Conservation (phyloP, 176 grass and related monocot species). For the Zoysia japonica region DNA sequence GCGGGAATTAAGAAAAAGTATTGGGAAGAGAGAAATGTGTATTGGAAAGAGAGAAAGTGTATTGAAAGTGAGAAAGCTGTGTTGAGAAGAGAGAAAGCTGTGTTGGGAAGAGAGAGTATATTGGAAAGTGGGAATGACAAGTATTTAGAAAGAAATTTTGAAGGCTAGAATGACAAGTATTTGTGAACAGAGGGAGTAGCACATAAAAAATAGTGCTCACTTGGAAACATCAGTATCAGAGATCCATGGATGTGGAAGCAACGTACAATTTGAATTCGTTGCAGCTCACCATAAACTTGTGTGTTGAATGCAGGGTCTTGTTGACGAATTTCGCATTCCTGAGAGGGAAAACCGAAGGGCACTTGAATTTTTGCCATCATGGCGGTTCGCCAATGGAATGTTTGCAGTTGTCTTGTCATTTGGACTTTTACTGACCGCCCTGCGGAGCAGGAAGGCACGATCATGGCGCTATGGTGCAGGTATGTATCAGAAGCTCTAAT, state of each 20-base stretch:
- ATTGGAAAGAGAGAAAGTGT: too few species aligned
- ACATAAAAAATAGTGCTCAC: not conserved
- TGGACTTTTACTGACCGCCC: constrained; percentile 88
- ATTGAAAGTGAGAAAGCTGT: too few species aligned
- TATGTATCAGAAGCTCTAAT: constrained; percentile 15
- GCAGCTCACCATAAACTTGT: constrained; percentile 26
- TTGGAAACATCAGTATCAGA: not conserved
- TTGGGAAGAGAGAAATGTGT: too few species aligned
- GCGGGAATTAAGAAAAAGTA: too few species aligned
- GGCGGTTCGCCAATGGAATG: constrained; percentile 97
- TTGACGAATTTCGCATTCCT: constrained; percentile 83
- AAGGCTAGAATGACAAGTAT: too few species aligned
- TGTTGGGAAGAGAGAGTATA: too few species aligned
- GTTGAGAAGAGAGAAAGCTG: too few species aligned
- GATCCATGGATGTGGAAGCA: not conserved
- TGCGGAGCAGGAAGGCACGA: constrained; percentile 91
- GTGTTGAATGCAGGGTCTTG: constrained; percentile 60
- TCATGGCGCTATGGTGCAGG: constrained; percentile 97
- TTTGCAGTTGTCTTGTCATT: constrained; percentile 89
- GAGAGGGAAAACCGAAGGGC: constrained; percentile 70
- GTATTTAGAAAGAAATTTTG: too few species aligned
- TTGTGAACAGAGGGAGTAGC: not conserved
- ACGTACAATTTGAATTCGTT: constrained; percentile 9
- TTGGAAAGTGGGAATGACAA: too few species aligned
- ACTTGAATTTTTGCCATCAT: constrained; percentile 62